A percentile compares a stretch with the other conserved stretches of the same genome.
These are phyloP conservation scores for Pugionium dolabratum DNA, from an alignment of 345 rosid genomes.

Conservation along the genomic window DNA sequence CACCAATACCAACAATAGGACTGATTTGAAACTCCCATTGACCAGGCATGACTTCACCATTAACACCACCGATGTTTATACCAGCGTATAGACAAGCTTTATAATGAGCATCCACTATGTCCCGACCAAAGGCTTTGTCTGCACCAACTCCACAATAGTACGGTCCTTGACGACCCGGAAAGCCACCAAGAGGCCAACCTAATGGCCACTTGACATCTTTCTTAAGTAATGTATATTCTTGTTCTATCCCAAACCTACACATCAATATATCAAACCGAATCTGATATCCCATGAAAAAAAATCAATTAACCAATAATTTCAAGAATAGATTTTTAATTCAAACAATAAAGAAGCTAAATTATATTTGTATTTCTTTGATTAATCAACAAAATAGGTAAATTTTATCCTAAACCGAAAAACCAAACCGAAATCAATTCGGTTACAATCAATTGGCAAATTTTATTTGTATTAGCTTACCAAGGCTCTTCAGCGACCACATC, in stretches of 20 bases:
- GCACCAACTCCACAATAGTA: slow-evolving; percentile 97
- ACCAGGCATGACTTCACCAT: slow-evolving; percentile 97
- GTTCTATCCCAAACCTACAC: slow-evolving; percentile 91
- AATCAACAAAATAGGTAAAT: not conserved
- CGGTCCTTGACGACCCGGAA: slow-evolving; percentile 98
- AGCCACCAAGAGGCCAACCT: slow-evolving; percentile 99
- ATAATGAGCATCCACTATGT: slow-evolving; percentile 93
- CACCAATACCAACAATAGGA: slow-evolving; percentile 89
- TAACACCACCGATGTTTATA: slow-evolving; percentile 82
- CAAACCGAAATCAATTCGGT: not conserved
- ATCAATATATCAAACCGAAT: not conserved
- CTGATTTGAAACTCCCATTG: slow-evolving; percentile 99
- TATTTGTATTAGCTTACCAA: slow-evolving; percentile 48
- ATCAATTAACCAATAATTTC: not conserved
- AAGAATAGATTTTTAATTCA: not conserved
- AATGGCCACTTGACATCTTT: slow-evolving; percentile 85
- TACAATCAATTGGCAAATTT: not conserved
- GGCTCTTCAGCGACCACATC: slow-evolving; percentile 74
- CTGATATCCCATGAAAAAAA: no score
- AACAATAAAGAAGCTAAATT: not conserved
- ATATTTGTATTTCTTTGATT: not conserved
- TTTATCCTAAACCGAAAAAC: not conserved
- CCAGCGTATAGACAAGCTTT: slow-evolving; percentile 96
- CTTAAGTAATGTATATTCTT: slow-evolving; percentile 92
- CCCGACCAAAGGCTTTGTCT: slow-evolving; percentile 92